These are phyloP conservation scores for Gryganskiella cystojenkinii DNA, from an alignment of 192 early-diverging fungal species.

Conservation along the genomic window DNA sequence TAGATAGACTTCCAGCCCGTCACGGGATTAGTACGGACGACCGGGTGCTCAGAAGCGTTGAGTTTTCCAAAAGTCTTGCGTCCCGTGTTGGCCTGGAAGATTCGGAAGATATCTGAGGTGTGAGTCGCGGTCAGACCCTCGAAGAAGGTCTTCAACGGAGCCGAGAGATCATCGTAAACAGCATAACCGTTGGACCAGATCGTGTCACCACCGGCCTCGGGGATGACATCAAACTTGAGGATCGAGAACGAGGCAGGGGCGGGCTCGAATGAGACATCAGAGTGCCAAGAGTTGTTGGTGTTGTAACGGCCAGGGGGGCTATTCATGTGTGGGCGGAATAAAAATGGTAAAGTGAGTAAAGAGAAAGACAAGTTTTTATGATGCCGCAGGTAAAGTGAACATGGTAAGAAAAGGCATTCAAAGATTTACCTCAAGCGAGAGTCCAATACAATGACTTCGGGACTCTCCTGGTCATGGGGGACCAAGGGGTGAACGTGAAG, in stretches of 20 bases:
- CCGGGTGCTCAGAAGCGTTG: constrained; percentile 51
- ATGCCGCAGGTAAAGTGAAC: background rate
- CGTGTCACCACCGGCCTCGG: constrained; percentile 66
- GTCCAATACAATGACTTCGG: constrained; percentile 46
- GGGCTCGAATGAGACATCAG: constrained; percentile 66
- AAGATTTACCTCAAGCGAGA: constrained; percentile 29
- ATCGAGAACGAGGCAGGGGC: constrained; percentile 65
- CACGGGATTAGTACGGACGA: constrained; percentile 75
- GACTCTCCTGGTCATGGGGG: constrained; percentile 28
- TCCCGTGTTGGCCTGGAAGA: constrained; percentile 39
- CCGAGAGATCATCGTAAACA: constrained; percentile 70
- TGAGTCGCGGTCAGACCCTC: constrained; percentile 71
- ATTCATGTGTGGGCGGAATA: too few relatives aligned
- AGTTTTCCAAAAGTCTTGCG: constrained; percentile 52
- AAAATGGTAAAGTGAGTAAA: background rate
- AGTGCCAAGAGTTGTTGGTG: constrained; percentile 61
- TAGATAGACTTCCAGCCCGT: constrained; percentile 76
- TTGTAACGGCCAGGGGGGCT: constrained; percentile 49
- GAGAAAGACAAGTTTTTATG: constrained; percentile 27
- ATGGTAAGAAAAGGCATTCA: background rate
- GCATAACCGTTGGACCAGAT: constrained; percentile 67
- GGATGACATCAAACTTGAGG: constrained; percentile 61
- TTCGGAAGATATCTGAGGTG: constrained; percentile 43
- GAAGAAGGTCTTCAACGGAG: constrained; percentile 62
- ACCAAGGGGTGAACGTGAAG: constrained; percentile 47